Evolutionary conservation across 169 alveolate species (phyloP).

Genomic region (Eimeria brunetti): DNA sequence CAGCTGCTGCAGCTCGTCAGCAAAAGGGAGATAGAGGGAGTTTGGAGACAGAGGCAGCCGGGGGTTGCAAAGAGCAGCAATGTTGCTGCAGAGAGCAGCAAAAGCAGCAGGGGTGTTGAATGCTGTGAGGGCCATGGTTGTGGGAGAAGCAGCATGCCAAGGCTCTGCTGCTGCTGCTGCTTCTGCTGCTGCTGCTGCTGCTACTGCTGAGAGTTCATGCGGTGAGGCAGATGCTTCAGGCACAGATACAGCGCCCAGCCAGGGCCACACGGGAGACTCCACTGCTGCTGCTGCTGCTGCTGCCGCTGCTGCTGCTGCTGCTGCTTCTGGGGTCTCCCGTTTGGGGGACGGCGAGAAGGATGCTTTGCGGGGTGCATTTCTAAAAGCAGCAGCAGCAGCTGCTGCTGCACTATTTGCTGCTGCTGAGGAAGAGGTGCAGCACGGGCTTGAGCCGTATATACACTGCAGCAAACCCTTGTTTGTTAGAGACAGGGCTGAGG

Average conservation of each 20-base stretch:
- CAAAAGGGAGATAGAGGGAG: background rate
- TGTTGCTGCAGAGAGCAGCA: constrained; percentile 38
- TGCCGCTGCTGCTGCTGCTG: constrained; percentile 44
- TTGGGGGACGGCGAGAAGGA: constrained; percentile 19
- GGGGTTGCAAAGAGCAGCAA: constrained; percentile 2
- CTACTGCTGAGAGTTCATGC: background rate
- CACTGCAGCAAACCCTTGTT: constrained; percentile 33
- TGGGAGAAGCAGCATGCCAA: constrained; percentile 14
- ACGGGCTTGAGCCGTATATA: constrained; percentile 20
- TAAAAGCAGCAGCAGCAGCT: constrained; percentile 21
- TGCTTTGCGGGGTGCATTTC: background rate
- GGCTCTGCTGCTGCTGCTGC: constrained; percentile 17
- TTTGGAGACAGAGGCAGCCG: constrained; percentile 11
- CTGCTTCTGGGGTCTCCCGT: constrained; percentile 26
- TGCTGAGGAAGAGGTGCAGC: background rate
- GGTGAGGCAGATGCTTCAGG: constrained; percentile 10
- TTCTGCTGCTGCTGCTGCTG: constrained; percentile 49
- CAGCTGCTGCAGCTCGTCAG: constrained; percentile 23
- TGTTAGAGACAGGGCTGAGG: background rate
- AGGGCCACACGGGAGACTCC: constrained; percentile 44
- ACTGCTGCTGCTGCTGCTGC: background rate
- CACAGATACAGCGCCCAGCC: constrained; percentile 9
- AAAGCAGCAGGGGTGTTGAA: constrained; percentile 62
- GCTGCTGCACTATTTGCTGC: constrained; percentile 2
- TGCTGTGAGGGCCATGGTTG: constrained; percentile 14